Base-by-base conservation (phyloP, 2,329 filamentous ascomycete genomes). In the Capronia coronata region DNA sequence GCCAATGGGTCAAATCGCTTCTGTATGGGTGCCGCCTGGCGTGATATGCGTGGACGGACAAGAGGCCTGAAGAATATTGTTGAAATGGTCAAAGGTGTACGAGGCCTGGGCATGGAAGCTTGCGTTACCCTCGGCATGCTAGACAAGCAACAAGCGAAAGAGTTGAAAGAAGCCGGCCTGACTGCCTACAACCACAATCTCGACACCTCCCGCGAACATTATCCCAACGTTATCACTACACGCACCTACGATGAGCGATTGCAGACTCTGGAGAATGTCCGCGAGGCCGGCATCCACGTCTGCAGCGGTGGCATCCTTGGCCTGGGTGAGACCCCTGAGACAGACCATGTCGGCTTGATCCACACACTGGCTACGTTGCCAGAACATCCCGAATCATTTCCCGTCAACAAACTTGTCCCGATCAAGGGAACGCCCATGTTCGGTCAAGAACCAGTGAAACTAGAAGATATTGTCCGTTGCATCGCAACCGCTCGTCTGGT, bases 111-210 rank as follows among this genome's bases (percentile, higher is more conserved):
- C 41, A 91, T 95, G 86, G 89, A 95, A 68, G 83, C 82, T 6
- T 95, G 89, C 66, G 89, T 95, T n/a, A 95, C 89, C 1, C 76
- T 95, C 16, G 89, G 89, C 60, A 94, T 94, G 89, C 88, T 95
- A 61, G 87, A 94, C 67, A 77, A 75, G 4, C 74, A 76, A 58
- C 88, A 94, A 72, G 89, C 89, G 22, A 78, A 79, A 63, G 86
- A 93, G 70, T 77, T 95, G 57, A 89, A 88, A 65, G 80, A 81
- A 1, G 89, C 88, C 0, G 89, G 89, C 0, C 70, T 95, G 61
- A 94, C 89, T 13, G 89, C 89, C 0, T 94, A 95, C 70, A 95
- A 95, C 71, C 89, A 95, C 75, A 95, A 95, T 65, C 77, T 95
- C 57, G 89, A 95, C 69, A 95, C 89, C 1, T 88, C 83, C 48